Evolutionary conservation across 208 protist species (phyloP).

Genomic region (Acanthamoeba rhysodes): DNA sequence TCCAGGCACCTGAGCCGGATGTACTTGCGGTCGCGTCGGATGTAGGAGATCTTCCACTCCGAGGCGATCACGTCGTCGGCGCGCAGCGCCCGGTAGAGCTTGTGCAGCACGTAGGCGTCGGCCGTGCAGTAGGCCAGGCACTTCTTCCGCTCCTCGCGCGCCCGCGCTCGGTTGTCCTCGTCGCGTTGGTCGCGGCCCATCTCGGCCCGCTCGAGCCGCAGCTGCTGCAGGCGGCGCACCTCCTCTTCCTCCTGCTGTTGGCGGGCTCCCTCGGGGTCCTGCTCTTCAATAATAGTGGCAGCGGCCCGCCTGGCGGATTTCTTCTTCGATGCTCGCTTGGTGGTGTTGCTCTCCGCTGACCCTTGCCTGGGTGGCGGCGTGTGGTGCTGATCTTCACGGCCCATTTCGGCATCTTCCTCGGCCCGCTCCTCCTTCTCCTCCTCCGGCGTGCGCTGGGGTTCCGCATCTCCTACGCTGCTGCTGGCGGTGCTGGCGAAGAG

Average conservation of each 20-base stretch:
- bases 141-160: background rate
- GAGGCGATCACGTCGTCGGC: slow-evolving; percentile 32
- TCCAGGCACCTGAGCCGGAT: background rate
- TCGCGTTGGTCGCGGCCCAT: background rate
- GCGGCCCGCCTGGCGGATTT: background rate
- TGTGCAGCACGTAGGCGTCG: slow-evolving; percentile 15
- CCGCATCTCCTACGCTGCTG: background rate
- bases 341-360: background rate
- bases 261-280: background rate
- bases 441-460: background rate
- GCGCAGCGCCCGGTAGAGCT: slow-evolving; percentile 6
- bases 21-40: slow-evolving; percentile 37
- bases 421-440: background rate
- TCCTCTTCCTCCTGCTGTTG: slow-evolving; percentile 1
- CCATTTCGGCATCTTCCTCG: background rate
- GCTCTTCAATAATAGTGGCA: background rate
- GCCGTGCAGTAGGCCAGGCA: slow-evolving; percentile 31
- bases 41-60: slow-evolving; percentile 61
- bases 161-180: background rate
- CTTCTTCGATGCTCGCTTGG: background rate
- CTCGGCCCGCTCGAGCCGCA: slow-evolving; percentile 20
- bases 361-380: background rate
- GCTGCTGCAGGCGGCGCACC: background rate
- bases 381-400: background rate
- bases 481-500: background rate